Evolutionary conservation across 805 yeast genomes (phyloP).

Genomic region (Candida orba): DNA sequence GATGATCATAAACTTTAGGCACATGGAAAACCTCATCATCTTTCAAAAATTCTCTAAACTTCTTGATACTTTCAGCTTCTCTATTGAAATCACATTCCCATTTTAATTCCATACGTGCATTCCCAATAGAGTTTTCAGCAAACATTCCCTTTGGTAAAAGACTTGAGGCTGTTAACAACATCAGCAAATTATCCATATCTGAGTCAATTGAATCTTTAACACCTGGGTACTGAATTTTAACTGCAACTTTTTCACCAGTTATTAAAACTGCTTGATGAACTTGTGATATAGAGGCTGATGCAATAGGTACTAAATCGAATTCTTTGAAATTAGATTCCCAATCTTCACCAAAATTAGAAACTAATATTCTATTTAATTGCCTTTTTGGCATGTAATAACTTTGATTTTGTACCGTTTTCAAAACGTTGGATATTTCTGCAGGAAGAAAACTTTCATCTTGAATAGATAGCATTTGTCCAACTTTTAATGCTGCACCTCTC

Average conservation of each 20-base stretch:
- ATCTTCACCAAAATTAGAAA: slow-evolving; percentile 61
- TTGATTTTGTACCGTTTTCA: slow-evolving; percentile 81
- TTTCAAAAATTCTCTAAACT: slow-evolving; percentile 55
- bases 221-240: slow-evolving; percentile 96
- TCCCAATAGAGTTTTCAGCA: slow-evolving; percentile 84
- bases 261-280: slow-evolving; percentile 78
- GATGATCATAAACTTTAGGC: slow-evolving; percentile 71
- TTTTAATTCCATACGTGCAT: slow-evolving; percentile 85
- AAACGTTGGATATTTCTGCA: slow-evolving; percentile 69
- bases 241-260: slow-evolving; percentile 72
- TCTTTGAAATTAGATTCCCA: slow-evolving; percentile 71
- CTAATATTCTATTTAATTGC: slow-evolving; percentile 74
- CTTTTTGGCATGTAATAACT: slow-evolving; percentile 96
- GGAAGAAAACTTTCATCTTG: slow-evolving; percentile 88
- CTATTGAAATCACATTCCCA: slow-evolving; percentile 97
- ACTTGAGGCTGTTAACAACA: slow-evolving; percentile 80
- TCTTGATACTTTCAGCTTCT: slow-evolving; percentile 71
- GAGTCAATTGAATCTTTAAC: slow-evolving; percentile 91
- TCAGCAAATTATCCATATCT: slow-evolving; percentile 77
- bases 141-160: slow-evolving; percentile 87
- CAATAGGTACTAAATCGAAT: slow-evolving; percentile 86
- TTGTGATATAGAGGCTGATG: slow-evolving; percentile 97
- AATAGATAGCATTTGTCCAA: slow-evolving; percentile 95
- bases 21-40: slow-evolving; percentile 63
- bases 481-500: slow-evolving; percentile 98